These are phyloP conservation scores for Bocquillonia castaneifolia DNA, from an alignment of 441 rosid species.

Conservation along the genomic window DNA sequence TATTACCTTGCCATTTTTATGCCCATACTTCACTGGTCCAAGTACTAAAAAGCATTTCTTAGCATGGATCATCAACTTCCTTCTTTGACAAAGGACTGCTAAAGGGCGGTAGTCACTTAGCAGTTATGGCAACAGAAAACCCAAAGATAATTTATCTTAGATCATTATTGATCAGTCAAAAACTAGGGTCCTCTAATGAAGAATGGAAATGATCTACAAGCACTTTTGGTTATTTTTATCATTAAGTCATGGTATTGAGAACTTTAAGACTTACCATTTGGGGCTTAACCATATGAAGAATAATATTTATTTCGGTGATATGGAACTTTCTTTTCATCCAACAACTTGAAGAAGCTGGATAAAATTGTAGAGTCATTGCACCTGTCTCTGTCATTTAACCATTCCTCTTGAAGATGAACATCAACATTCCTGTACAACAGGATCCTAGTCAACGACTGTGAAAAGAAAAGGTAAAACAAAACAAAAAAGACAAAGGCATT, in stretches of 20 bases:
- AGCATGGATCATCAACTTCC: neutral
- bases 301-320: slow-evolving; percentile 18
- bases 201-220: neutral
- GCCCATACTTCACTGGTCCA: neutral
- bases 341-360: slow-evolving; percentile 39
- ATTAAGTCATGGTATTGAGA: slow-evolving; percentile 1
- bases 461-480: neutral
- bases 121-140: neutral
- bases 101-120: neutral
- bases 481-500: neutral
- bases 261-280: slow-evolving; percentile 20
- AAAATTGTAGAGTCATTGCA: slow-evolving; percentile 50
- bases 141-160: neutral
- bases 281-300: slow-evolving; percentile 27
- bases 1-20: neutral
- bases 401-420: slow-evolving; percentile 67
- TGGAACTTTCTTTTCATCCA: slow-evolving; percentile 29
- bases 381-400: slow-evolving; percentile 60
- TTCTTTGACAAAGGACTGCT: neutral
- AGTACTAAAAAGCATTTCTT: neutral
- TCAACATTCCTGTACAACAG: slow-evolving; percentile 52
- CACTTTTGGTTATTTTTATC: neutral
- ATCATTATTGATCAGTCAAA: neutral
- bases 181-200: neutral
- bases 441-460: slow-evolving; percentile 18